Evolutionary conservation across 2,329 filamentous ascomycete species (phyloP).

Genomic region (Botrytis porri): DNA sequence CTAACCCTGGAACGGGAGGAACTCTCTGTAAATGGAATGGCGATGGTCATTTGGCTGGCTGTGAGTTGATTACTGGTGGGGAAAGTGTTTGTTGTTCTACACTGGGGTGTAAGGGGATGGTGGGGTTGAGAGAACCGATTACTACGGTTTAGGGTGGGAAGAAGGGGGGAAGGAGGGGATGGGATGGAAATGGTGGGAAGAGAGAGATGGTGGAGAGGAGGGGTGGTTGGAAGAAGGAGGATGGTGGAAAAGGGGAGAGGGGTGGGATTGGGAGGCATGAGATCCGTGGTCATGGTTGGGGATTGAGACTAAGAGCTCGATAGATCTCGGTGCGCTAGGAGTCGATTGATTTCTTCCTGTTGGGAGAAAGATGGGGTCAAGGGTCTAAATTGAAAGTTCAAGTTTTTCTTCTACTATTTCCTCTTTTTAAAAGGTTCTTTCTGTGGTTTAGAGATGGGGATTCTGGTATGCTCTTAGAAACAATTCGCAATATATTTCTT

Average conservation of each 20-base stretch:
- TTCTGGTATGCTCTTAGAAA: background rate
- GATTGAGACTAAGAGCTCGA: background rate
- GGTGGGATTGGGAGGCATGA: too few relatives aligned
- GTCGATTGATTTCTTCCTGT: too few relatives aligned
- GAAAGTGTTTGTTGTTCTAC: conserved; percentile 11
- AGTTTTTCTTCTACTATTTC: background rate
- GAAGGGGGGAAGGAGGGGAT: background rate
- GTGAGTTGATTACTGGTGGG: background rate
- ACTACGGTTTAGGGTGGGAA: background rate
- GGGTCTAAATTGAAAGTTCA: background rate
- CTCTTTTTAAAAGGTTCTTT: background rate
- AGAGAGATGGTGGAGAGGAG: background rate
- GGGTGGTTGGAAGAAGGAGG: fast-evolving
- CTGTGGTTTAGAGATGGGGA: background rate
- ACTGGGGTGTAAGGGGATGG: conserved; percentile 4
- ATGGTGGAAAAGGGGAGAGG: too few relatives aligned
- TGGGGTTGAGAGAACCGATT: conserved; percentile 6
- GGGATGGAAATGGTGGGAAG: background rate
- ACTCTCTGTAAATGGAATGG: conserved; percentile 10
- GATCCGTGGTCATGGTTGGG: background rate
- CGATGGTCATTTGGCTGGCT: background rate
- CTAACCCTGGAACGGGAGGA: background rate
- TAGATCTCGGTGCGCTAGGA: background rate
- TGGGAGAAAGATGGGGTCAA: too few relatives aligned
- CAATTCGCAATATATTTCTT: background rate